Evolutionary conservation across 441 rosid species (phyloP), one percentile per base, ranked within the genome.

Genomic region (Brassica hybrid): DNA sequence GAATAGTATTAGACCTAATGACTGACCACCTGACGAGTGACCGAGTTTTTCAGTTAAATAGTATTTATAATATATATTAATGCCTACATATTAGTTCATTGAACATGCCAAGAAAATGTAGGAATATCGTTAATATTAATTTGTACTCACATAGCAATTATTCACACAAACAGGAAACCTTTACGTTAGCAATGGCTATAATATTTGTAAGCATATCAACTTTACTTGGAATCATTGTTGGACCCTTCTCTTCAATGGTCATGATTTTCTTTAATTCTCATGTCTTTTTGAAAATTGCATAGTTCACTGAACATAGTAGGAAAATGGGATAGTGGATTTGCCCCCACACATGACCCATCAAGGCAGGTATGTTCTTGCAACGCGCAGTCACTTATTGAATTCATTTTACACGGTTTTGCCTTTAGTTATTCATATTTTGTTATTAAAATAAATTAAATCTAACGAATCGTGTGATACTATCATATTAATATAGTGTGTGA

Each of bases 311-410:
- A 73, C 74, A 61, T 34, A 78, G 68, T 52, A 73, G 14, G 74
- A 67, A 78, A 67, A 60, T 50, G 27, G 72, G 63, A 67, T 71
- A 36, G 48, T 67, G 73, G 77, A 73, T 67, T 67, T 72, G 74
- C 52, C 78, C 78, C 81, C 81, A 78, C 81, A 73, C 27, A 63
- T 13, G 74, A 67, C 81, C 48, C 71, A 52, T 73, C 70, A 18
- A 19, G 62, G 48, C 70, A 73, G 74, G 62, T 60, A 67, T 72
- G 65, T 73, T 73, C 70, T 36, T 67, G 65, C 69, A 78, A 72
- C 68, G 73, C 67, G 72, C 36, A 67, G 73, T 66, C 77, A 78
- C 68, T 78, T 67, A 52, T 67, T 73, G 52, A 36, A 52, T 61
- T 78, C 13, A 13, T 61, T 78, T 67, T 13, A 73, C 74, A 67